Evolutionary conservation across 176 grass and related monocot genomes (phyloP), one percentile per base, ranked within the genome.

Genomic region (Aegilops bicornis): DNA sequence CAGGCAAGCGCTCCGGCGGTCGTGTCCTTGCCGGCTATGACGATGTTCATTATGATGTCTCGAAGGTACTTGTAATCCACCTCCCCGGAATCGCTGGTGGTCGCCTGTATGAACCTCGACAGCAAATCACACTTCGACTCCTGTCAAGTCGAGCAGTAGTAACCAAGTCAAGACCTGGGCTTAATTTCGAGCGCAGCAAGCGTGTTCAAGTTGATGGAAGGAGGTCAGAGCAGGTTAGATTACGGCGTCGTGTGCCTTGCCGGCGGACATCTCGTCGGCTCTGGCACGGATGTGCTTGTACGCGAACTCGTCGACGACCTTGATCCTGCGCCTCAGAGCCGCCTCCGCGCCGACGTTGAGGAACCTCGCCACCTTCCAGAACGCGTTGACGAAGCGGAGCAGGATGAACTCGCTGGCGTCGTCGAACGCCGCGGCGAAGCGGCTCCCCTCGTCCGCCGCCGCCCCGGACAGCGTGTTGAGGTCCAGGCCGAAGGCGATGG

Each of bases 21-120:
- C 6, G 90, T 85, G 73, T 92, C 93, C 85, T 92, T 95, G 17
- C 93, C 90, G 13, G 90, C 93, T 32, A 95, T 87, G 37, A 92
- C 88, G 1, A 95, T 89, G 84, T 77, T 89, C 47, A 91, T 81
- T 31, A 92, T 90, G 66, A 95, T 92, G 80, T 92, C 90, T 37
- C 93, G 64, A 65, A 95, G 75, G 19, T 95, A 92, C 80, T 89
- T 85, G 79, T 75, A 64, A 17, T 86, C 73, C 32, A 92, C 85
- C 20, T 64, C 85, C 16, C 87, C 80, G 3, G 90, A 80, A 0
- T 82, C 71, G 69, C 78, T 69, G 15, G 59, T 88, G 0, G 56
- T 68, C 5, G 87, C 84, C 2, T 56, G 36, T 9, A 92, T 61
- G 63, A 95, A 95, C 9, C 88, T 92, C 17, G 90, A 79, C 11